Conservation (phyloP, 805 yeast genomes). For the Dipodascopsis uninucleata region DNA sequence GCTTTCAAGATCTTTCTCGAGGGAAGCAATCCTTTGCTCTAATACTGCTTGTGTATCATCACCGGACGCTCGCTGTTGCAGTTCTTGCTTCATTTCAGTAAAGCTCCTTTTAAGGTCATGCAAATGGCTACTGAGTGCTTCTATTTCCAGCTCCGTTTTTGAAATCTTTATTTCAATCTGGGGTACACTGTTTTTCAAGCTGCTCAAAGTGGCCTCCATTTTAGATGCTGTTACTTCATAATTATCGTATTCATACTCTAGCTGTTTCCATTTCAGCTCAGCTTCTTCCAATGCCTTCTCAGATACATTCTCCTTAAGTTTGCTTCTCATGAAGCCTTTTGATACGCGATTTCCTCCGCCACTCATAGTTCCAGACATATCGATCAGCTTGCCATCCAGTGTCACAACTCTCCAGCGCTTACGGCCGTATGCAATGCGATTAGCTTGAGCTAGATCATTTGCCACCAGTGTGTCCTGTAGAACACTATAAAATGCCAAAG, state of each 20-base stretch:
- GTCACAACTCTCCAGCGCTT: slow-evolving; percentile 87
- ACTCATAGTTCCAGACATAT: slow-evolving; percentile 89
- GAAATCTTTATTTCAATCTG: slow-evolving; percentile 60
- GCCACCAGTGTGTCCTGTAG: slow-evolving; percentile 87
- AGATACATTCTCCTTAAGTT: slow-evolving; percentile 43
- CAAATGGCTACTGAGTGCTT: slow-evolving; percentile 53
- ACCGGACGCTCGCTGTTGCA: slow-evolving; percentile 6
- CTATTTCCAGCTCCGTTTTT: slow-evolving; percentile 59
- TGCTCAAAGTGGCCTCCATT: slow-evolving; percentile 58
- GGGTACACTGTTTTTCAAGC: slow-evolving; percentile 63
- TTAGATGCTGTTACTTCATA: slow-evolving; percentile 38
- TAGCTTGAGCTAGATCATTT: slow-evolving; percentile 70
- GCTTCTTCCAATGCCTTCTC: slow-evolving; percentile 56
- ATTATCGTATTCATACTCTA: slow-evolving; percentile 52
- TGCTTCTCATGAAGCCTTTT: slow-evolving; percentile 70
- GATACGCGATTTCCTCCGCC: slow-evolving; percentile 80
- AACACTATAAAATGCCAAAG: slow-evolving; percentile 86
- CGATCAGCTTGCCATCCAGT: slow-evolving; percentile 85
- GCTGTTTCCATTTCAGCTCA: slow-evolving; percentile 48
- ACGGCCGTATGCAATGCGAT: slow-evolving; percentile 78
- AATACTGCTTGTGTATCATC: slow-evolving; percentile 39
- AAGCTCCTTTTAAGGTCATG: slow-evolving; percentile 46
- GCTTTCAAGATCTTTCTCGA: slow-evolving; percentile 41
- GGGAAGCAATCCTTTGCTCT: slow-evolving; percentile 6
- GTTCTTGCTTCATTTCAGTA: slow-evolving; percentile 37